phyloP scores from a whole-genome alignment of 1,284 basidiomycete species.

The Marasmius sp. region DNA sequence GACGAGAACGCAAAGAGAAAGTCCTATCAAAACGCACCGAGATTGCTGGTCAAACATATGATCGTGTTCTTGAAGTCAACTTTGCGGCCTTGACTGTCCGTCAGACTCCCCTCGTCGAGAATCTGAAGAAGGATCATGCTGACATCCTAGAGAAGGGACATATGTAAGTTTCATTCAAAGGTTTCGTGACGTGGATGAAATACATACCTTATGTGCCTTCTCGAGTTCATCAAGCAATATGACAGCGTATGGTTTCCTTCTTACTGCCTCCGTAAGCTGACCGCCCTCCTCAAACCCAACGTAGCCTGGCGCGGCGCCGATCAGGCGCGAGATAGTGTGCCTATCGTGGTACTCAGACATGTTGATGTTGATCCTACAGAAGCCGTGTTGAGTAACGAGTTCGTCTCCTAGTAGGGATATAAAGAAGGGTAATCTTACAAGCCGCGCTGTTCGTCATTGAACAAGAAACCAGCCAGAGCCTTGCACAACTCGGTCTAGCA shows the following conservation, averaged over 20 bases:
- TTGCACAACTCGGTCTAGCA: conserved; percentile 81
- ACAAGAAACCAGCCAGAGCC: conserved; percentile 82
- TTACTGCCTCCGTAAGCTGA: conserved; percentile 86
- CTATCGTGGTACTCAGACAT: conserved; percentile 94
- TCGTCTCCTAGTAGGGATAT: conserved; percentile 3
- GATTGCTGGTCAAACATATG: conserved; percentile 66
- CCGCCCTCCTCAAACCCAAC: conserved; percentile 94
- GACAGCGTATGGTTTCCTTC: conserved; percentile 81
- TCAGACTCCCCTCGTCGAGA: conserved; percentile 88
- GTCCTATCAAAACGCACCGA: conserved; percentile 31
- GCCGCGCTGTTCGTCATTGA: conserved; percentile 84
- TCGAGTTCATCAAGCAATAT: conserved; percentile 87
- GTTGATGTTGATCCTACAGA: conserved; percentile 78
- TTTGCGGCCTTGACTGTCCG: conserved; percentile 79
- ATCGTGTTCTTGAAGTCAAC: conserved; percentile 89
- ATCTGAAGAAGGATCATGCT: conserved; percentile 91
- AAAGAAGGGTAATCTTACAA: conserved; percentile 60
- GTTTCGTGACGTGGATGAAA: background rate
- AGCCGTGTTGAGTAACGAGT: background rate
- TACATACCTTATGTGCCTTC: conserved; percentile 78
- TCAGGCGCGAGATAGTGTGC: conserved; percentile 86
- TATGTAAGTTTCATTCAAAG: background rate
- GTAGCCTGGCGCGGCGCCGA: conserved; percentile 91
- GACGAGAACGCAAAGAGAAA: background rate
- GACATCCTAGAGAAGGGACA: conserved; percentile 57